phyloP scores from a whole-genome alignment of 2,329 filamentous ascomycete species.

The Coniochaeta prunicola region DNA sequence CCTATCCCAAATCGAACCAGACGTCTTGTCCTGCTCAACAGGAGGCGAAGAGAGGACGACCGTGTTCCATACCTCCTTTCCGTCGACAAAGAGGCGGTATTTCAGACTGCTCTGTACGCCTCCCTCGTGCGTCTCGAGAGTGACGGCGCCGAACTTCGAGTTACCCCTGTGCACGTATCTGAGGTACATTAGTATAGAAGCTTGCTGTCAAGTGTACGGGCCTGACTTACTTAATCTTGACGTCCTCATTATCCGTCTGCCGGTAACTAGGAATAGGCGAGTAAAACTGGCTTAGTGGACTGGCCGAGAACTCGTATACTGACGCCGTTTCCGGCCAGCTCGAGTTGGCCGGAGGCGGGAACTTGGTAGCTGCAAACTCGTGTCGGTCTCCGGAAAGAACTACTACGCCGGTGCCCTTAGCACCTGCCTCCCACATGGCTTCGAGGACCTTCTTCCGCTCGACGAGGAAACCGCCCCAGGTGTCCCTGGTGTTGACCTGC shows the following conservation, averaged over 20 bases:
- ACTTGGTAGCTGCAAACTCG: conserved; percentile 87
- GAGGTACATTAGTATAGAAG: neutral
- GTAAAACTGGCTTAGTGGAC: conserved; percentile 90
- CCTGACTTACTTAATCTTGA: conserved; percentile 69
- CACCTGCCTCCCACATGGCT: conserved; percentile 85
- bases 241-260: conserved; percentile 74
- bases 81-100: conserved; percentile 79
- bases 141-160: conserved; percentile 80
- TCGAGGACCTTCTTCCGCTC: conserved; percentile 77
- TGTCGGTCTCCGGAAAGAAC: conserved; percentile 90
- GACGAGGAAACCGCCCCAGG: conserved; percentile 84
- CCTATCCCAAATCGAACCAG: conserved; percentile 39
- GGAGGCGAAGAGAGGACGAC: conserved; percentile 40
- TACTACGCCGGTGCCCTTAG: conserved; percentile 68
- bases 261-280: conserved; percentile 76
- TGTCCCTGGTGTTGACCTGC: conserved; percentile 80
- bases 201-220: neutral
- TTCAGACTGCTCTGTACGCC: conserved; percentile 65
- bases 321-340: conserved; percentile 56
- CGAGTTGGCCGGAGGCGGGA: conserved; percentile 53
- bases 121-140: conserved; percentile 61
- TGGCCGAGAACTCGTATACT: conserved; percentile 87
- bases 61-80: conserved; percentile 68
- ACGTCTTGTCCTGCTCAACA: conserved; percentile 19
- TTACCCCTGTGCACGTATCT: conserved; percentile 78